phyloP scores from a whole-genome alignment of 139 green algal genomes.

The Pseudopediastrum boryanum region DNA sequence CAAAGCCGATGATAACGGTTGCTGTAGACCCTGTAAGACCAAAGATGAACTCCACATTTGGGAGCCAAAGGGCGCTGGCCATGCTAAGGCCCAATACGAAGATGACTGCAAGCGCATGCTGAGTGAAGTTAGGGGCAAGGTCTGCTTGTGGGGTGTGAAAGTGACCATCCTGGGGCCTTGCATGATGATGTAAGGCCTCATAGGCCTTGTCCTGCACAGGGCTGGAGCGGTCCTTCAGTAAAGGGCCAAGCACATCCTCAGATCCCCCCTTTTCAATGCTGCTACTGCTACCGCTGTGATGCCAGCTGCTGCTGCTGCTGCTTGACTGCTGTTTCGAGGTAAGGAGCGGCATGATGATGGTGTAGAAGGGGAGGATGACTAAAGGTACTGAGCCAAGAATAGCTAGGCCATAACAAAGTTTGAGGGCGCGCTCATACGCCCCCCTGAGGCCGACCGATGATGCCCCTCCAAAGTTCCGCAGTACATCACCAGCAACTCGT shows the following conservation, averaged over 20 bases:
- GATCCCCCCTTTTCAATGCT: too few species aligned
- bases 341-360: conserved; percentile 48
- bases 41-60: conserved; percentile 90
- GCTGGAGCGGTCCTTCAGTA: too few species aligned
- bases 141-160: too few species aligned
- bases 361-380: conserved; percentile 77
- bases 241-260: too few species aligned
- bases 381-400: conserved; percentile 78
- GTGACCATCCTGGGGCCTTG: too few species aligned
- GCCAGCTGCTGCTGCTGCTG: conserved; percentile 24
- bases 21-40: conserved; percentile 81
- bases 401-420: conserved; percentile 78
- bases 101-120: conserved; percentile 46
- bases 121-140: background rate
- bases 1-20: conserved; percentile 77
- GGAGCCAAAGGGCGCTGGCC: conserved; percentile 64
- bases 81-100: conserved; percentile 50
- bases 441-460: conserved; percentile 50
- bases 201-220: too few species aligned
- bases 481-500: conserved; percentile 69
- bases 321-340: background rate
- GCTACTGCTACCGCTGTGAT: background rate
- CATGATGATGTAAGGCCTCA: too few species aligned
- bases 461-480: conserved; percentile 80
- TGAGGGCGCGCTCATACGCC: conserved; percentile 74